Evolutionary conservation across 1,139 yeast species (phyloP).

Genomic region (Spathaspora sp.): DNA sequence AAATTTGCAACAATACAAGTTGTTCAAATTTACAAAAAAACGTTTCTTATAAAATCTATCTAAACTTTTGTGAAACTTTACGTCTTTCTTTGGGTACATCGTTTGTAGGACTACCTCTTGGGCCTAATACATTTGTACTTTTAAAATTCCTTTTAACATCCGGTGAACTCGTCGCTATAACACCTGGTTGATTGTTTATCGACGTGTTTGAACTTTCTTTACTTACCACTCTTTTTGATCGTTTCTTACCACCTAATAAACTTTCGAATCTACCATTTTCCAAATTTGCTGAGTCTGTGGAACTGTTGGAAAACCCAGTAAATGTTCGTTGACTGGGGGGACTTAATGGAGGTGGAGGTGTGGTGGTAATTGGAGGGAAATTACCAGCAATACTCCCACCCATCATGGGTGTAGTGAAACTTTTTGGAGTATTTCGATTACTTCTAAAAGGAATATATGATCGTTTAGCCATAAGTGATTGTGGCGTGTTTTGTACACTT

Average conservation of each 20-base stretch:
- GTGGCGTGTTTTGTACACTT: constrained; percentile 17
- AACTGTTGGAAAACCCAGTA: constrained; percentile 10
- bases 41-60: neutral
- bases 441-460: constrained; percentile 47
- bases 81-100: constrained; percentile 17
- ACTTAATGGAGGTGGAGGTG: constrained; percentile 9
- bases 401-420: constrained; percentile 23
- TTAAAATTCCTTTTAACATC: neutral
- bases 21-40: no score
- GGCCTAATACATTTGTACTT: neutral
- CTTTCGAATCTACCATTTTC: constrained; percentile 24
- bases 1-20: neutral
- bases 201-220: constrained; percentile 1
- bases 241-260: constrained; percentile 30
- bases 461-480: constrained; percentile 24
- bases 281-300: constrained; percentile 1
- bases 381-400: constrained; percentile 20
- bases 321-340: constrained; percentile 4
- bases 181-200: constrained; percentile 8
- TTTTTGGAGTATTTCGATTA: constrained; percentile 22
- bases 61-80: constrained; percentile 20
- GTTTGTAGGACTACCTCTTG: constrained; percentile 5
- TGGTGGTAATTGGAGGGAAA: constrained; percentile 14
- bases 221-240: constrained; percentile 17
- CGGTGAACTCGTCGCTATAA: constrained; percentile 7